Conservation (phyloP, 306 rosid species). For the Cucumis melo region DNA sequence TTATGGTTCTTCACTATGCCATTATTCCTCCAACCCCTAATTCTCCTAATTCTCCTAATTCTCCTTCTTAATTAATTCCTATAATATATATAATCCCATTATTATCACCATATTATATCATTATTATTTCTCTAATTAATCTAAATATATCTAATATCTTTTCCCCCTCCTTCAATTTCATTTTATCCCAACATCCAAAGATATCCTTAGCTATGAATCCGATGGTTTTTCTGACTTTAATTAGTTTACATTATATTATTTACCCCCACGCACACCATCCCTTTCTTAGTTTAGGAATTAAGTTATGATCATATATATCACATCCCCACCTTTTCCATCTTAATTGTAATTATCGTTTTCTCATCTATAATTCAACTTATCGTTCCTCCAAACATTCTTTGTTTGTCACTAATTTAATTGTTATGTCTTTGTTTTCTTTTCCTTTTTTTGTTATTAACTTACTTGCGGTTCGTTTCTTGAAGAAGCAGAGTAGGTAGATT, state of each 20-base stretch:
- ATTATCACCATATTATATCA: background rate
- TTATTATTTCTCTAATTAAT: background rate
- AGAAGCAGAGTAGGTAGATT: too few relatives aligned
- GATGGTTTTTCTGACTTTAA: background rate
- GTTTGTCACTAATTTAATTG: too few relatives aligned
- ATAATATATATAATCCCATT: background rate
- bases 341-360: background rate
- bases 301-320: too few relatives aligned
- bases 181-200: background rate
- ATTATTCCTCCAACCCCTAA: background rate
- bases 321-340: background rate
- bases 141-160: background rate
- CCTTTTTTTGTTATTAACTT: too few relatives aligned
- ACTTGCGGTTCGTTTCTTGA: too few relatives aligned
- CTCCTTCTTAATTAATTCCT: background rate
- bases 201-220: background rate
- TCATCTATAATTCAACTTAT: background rate
- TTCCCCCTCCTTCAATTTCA: background rate
- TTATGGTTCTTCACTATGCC: constrained; percentile 71
- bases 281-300: background rate
- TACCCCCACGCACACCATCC: background rate
- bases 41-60: background rate
- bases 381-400: background rate
- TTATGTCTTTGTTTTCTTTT: too few relatives aligned
- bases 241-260: background rate